These are phyloP conservation scores for Fusarium sp. DNA, from an alignment of 2,329 filamentous ascomycete species.

Conservation along the genomic window DNA sequence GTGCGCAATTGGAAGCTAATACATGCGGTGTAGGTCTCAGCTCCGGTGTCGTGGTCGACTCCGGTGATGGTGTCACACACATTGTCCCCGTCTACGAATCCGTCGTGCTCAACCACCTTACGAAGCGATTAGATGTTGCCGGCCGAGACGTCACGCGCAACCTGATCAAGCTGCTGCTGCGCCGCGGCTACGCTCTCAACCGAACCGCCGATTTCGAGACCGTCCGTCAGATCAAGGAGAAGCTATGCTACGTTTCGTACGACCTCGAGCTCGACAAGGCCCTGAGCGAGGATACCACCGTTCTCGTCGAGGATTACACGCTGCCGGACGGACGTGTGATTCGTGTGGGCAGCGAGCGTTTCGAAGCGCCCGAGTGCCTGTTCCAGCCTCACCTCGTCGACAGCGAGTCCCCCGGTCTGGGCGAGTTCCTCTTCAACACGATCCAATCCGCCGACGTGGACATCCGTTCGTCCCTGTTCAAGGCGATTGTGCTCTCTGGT, in stretches of 20 bases:
- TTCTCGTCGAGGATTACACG: conserved; percentile 97
- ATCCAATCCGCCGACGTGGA: conserved; percentile 97
- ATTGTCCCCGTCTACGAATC: conserved; percentile 99
- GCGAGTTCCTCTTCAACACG: conserved; percentile 98
- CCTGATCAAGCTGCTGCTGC: conserved; percentile 91
- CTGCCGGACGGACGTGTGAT: conserved; percentile 96
- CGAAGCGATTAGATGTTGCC: conserved; percentile 91
- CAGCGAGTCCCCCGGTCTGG: conserved; percentile 95
- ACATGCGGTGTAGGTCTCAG: conserved; percentile 71
- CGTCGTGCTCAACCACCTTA: conserved; percentile 96
- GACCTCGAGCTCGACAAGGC: conserved; percentile 96
- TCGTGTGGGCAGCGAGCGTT: conserved; percentile 93
- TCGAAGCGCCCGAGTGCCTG: conserved; percentile 96
- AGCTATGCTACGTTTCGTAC: conserved; percentile 99
- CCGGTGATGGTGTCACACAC: conserved; percentile 97
- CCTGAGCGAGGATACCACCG: conserved; percentile 95
- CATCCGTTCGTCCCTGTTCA: conserved; percentile 92
- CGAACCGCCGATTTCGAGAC: conserved; percentile 99
- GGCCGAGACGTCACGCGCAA: conserved; percentile 98
- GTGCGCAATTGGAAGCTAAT: not conserved
- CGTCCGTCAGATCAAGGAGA: conserved; percentile 99
- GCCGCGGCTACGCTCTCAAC: conserved; percentile 96
- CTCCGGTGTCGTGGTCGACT: conserved; percentile 97
- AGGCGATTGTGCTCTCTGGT: conserved; percentile 95
- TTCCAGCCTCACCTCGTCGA: conserved; percentile 99